Evolutionary conservation across 148 eudicot genomes (phyloP), one percentile per base, ranked within the genome.

Genomic region (Rhododendron mucronatum): DNA sequence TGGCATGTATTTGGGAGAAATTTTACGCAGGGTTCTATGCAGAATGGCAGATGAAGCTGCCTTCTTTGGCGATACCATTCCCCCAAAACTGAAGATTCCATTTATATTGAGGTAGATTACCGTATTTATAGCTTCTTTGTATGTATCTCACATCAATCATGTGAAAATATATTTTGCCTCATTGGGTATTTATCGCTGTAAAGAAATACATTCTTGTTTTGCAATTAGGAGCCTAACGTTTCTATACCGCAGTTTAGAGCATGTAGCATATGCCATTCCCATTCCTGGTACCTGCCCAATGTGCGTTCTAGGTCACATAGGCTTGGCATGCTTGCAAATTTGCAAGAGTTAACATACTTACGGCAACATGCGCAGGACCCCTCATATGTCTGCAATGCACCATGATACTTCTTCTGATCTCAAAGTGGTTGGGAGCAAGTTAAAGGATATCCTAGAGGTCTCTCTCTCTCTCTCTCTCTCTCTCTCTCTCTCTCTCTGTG

Each of bases 1-100:
- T 77, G 99, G 99, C 76, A 94, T 95, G 97, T 97, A 97, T 88
- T 89, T 97, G 91, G 99, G 98, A 80, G 99, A 97, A 91, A 92
- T 97, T 82, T 92, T 97, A 69, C 94, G 99, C 47, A 90, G 94
- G 90, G 98, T 96, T 83, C 88, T 97, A 79, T 88, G 82, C 59
- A 92, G 90, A 90, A 91, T 95, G 94, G 98, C 99, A 4, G 93
- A 93, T 87, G 98, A 96, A 91, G 95, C 96, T 86, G 88, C 88
- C 83, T 85, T 97, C 86, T 97, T 97, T 77, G 99, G 99, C 78
- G 96, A 97, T 83, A 82, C 85, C 0, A 93, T 97, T 57, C 99
- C 99, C 21, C 86, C 94, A 48, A 95, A 92, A 87, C 90, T 95
- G 87, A 88, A 81, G 78, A 89, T 83, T 81, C 94, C 98, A 28